These are phyloP conservation scores for Debaryomyces psychrophilus DNA, from an alignment of 1,139 yeast species.

Conservation along the genomic window DNA sequence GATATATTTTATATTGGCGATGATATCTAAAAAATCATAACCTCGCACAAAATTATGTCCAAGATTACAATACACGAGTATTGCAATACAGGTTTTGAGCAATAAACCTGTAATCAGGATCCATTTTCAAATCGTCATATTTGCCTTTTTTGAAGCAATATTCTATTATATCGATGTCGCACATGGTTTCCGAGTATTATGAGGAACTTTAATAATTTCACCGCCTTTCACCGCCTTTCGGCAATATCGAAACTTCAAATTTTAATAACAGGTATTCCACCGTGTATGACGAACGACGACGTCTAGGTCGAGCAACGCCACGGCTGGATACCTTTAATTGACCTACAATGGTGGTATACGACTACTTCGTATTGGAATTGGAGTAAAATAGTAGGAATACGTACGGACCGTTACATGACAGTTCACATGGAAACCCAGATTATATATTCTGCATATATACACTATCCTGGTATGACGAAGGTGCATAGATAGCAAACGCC, in stretches of 20 bases:
- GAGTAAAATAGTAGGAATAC: neutral
- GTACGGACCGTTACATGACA: neutral
- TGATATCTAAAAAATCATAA: neutral
- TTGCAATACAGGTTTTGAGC: neutral
- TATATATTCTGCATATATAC: slow-evolving; percentile 4
- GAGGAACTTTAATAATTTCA: neutral
- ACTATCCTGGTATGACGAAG: slow-evolving; percentile 2
- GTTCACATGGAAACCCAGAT: neutral
- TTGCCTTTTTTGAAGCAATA: neutral
- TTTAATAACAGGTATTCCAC: neutral
- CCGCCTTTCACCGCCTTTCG: slow-evolving; percentile 6
- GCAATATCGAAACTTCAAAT: neutral
- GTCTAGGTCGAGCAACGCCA: neutral
- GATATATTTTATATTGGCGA: neutral
- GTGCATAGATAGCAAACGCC: neutral
- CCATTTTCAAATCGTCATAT: neutral
- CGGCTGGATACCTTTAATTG: too few relatives aligned
- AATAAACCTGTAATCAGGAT: neutral
- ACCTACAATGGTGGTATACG: too few relatives aligned
- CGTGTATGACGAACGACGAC: neutral
- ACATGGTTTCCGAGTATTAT: neutral
- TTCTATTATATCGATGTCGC: slow-evolving; percentile 1
- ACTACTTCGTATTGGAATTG: neutral
- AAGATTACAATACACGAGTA: neutral
- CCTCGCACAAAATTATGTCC: neutral